Base-by-base conservation (phyloP, 2,329 filamentous ascomycete genomes). In the Aureobasidium sp. region DNA sequence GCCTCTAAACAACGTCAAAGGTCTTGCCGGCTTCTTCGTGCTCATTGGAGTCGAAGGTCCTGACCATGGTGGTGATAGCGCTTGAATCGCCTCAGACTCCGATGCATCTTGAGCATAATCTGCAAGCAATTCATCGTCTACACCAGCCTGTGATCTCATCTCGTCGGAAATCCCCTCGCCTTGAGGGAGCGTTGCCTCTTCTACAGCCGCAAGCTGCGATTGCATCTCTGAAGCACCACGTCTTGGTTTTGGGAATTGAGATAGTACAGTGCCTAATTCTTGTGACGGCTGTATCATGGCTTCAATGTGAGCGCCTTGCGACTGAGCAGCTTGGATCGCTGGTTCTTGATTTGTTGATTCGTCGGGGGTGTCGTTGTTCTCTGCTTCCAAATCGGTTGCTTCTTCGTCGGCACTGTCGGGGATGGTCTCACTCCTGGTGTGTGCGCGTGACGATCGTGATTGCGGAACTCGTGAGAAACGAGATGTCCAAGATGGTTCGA, bases 151-250 rank as follows among this genome's bases (percentile, higher is more conserved):
- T 10, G 55, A 58, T 48, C 20, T 27, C 20, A 39, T 10, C 9
- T 48, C 55, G 0, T 48, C 41, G 5, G 55, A 46, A 65, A 65
- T 5, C 62, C 69, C 52, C 63, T 67, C 34, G 50, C 50, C 29
- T 9, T 39, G 42, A 27, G 39, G 9, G n/a, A 15, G 5, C 27
- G 55, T 15, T 29, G 32, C 37, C 23, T 58, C 55, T 7, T 39
- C 32, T 26, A 26, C 36, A n/a, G 53, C 26, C 5, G 9, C 17
- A 46, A 57, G 53, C 53, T 57, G 53, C 12, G 53, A 26, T 27
- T 46, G 53, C n/a, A 55, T 29, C 8, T 17, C 37, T 8, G 52
- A 23, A 42, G 51, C 23, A 17, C 27, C 27, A 44, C 4, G 29
- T 15, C 32, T 12, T 20, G 27, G 29, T 13, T 39, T 37, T 13